A percentile compares a stretch with the other conserved stretches of the same genome.
Evolutionary conservation across 176 grass and related monocot species (phyloP).

Genomic region (Dendrocalamus sinicus): DNA sequence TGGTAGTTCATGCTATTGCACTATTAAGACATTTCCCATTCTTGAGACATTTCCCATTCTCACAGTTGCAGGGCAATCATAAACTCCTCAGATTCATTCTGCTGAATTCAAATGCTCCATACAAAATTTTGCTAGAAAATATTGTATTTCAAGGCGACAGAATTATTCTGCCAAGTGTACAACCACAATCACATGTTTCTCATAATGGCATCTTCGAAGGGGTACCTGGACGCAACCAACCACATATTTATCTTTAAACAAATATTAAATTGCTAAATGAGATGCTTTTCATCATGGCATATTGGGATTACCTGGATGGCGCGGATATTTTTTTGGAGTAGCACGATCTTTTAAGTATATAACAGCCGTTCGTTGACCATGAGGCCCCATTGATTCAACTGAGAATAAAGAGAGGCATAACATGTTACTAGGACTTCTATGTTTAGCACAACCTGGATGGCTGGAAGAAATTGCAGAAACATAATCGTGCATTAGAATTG

Average conservation of each 20-base stretch:
- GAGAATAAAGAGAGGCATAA: constrained; percentile 14
- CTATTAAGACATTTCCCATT: constrained; percentile 14
- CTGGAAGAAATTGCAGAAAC: constrained; percentile 14
- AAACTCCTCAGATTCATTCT: not conserved
- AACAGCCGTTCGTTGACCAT: constrained; percentile 77
- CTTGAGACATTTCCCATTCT: constrained; percentile 8
- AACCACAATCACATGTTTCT: constrained; percentile 37
- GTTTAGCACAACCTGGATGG: constrained; percentile 18
- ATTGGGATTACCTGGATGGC: constrained; percentile 71
- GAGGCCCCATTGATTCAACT: constrained; percentile 85
- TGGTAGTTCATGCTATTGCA: not conserved
- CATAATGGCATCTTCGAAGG: constrained; percentile 85
- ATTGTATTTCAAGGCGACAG: not conserved
- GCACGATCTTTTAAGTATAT: constrained; percentile 63
- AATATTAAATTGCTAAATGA: constrained; percentile 1
- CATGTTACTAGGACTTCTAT: not conserved
- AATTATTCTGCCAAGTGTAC: not conserved
- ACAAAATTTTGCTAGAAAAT: not conserved
- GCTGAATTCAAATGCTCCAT: not conserved
- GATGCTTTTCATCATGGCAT: constrained; percentile 50
- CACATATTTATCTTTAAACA: not conserved
- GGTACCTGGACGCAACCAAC: constrained; percentile 55
- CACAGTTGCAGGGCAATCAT: not conserved
- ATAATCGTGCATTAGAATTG: not conserved
- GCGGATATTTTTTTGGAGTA: constrained; percentile 76